A percentile compares a stretch with the other conserved stretches of the same genome.
Evolutionary conservation across 768 basidiomycete species (phyloP).

Genomic region (Sarcodon aspratus): DNA sequence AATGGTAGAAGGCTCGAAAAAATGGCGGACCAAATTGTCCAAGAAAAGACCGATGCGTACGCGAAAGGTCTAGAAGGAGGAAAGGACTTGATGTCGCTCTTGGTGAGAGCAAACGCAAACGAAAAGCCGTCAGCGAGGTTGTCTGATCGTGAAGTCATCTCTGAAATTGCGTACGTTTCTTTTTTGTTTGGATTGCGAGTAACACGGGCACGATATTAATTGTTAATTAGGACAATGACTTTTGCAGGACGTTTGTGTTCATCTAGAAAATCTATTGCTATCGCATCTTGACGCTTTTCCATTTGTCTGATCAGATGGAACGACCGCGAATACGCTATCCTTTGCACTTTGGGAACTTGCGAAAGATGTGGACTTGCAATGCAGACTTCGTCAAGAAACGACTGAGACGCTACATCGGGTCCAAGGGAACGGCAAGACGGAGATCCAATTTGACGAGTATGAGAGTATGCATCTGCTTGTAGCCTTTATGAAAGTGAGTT

Average conservation of each 20-base stretch:
- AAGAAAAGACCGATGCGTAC: too few species aligned
- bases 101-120: constrained; percentile 18
- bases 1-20: too few species aligned
- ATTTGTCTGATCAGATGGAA: constrained; percentile 10
- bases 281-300: too few species aligned
- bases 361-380: constrained; percentile 14
- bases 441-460: constrained; percentile 18
- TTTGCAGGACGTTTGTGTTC: background rate
- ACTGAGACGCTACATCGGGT: constrained; percentile 10
- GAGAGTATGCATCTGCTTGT: constrained; percentile 20
- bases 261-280: too few species aligned
- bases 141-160: constrained; percentile 18
- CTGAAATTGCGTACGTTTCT: constrained; percentile 15
- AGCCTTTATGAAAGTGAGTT: constrained; percentile 21
- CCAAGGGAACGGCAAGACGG: constrained; percentile 10
- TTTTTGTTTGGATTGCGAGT: background rate
- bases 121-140: constrained; percentile 17
- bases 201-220: background rate
- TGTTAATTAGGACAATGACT: background rate
- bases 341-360: constrained; percentile 20
- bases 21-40: too few species aligned
- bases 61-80: too few species aligned
- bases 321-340: constrained; percentile 16
- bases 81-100: too few species aligned
- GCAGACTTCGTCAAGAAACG: constrained; percentile 17